Percentiles rank a stretch among this genome's conserved stretches.
These are phyloP conservation scores for Thraustotheca clavata DNA, from an alignment of 352 stramenopile genomes.

Conservation along the genomic window DNA sequence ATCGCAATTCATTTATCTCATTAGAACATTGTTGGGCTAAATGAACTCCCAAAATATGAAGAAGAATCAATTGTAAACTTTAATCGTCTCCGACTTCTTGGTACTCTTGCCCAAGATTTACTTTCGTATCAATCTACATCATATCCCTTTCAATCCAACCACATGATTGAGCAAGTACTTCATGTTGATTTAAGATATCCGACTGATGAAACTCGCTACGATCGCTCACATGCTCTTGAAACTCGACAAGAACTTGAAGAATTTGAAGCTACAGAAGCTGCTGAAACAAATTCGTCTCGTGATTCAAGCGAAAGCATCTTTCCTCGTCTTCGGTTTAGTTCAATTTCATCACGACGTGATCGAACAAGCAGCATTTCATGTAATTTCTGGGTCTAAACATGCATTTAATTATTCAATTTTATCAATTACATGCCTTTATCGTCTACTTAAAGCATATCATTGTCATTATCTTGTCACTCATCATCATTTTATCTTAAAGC, in stretches of 20 bases:
- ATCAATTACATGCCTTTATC: no score
- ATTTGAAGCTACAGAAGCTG: background rate
- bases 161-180: constrained; percentile 54
- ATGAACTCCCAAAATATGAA: constrained; percentile 66
- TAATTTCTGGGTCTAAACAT: background rate
- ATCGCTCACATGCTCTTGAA: constrained; percentile 61
- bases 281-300: background rate
- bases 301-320: background rate
- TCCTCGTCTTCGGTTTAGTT: background rate
- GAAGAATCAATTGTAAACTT: constrained; percentile 56
- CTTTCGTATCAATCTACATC: constrained; percentile 57
- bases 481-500: no score
- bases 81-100: constrained; percentile 61
- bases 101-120: constrained; percentile 68
- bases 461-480: no score
- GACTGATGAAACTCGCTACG: constrained; percentile 69
- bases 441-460: no score
- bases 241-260: constrained; percentile 39
- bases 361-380: background rate
- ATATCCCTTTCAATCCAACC: constrained; percentile 52
- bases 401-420: no score
- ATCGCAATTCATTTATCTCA: background rate
- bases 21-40: constrained; percentile 68
- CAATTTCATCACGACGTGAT: background rate
- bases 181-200: constrained; percentile 60